Evolutionary conservation across 805 yeast species (phyloP).

Genomic region (Pichia californica): DNA sequence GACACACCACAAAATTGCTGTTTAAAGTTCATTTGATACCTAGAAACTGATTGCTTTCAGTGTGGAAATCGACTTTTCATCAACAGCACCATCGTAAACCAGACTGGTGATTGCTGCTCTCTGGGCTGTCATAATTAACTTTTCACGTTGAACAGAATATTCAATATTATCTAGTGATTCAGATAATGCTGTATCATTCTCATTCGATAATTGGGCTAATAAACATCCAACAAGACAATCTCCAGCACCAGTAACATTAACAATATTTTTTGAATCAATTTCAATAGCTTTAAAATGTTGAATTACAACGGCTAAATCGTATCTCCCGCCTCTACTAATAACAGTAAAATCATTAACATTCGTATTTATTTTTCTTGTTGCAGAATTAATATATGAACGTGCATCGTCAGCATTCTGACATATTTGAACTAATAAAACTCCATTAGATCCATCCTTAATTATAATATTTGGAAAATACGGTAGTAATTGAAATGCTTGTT

Average conservation of each 20-base stretch:
- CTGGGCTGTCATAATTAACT: slow-evolving; percentile 12
- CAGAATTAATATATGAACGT: background rate
- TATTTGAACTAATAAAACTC: slow-evolving; percentile 46
- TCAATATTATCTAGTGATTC: background rate
- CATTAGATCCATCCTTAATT: slow-evolving; percentile 62
- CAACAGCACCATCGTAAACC: background rate
- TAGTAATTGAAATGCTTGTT: slow-evolving; percentile 62
- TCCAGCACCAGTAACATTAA: slow-evolving; percentile 87
- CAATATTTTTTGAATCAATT: slow-evolving; percentile 29
- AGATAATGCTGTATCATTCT: slow-evolving; percentile 4
- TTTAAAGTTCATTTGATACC: too few relatives aligned
- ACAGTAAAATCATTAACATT: slow-evolving; percentile 17
- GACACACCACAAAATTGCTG: too few relatives aligned
- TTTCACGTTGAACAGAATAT: slow-evolving; percentile 12
- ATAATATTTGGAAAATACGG: slow-evolving; percentile 66
- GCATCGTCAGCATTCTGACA: slow-evolving; percentile 24
- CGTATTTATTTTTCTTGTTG: too few relatives aligned
- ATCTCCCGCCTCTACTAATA: slow-evolving; percentile 19
- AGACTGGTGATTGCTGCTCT: slow-evolving; percentile 9
- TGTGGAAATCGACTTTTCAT: too few relatives aligned
- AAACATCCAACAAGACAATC: slow-evolving; percentile 71
- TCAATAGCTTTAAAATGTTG: slow-evolving; percentile 46
- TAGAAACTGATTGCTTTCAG: too few relatives aligned
- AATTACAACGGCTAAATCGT: slow-evolving; percentile 46
- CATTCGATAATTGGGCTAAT: slow-evolving; percentile 34